Base-by-base conservation (phyloP, 2,329 filamentous ascomycete genomes). In the Pseudogymnoascus sp. region DNA sequence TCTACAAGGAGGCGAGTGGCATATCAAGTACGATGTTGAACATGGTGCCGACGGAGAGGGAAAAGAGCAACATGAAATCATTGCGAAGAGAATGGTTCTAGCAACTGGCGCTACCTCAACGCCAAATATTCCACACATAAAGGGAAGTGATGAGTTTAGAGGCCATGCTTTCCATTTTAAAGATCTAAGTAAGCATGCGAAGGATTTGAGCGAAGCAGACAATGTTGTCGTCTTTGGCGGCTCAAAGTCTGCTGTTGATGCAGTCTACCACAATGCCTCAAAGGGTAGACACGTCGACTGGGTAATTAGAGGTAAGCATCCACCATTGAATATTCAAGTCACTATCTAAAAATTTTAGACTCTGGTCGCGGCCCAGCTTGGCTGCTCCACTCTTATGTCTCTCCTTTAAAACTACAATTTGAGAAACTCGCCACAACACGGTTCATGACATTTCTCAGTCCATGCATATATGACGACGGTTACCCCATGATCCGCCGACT, bases 391-490 rank as follows among this genome's bases (percentile, higher is more conserved):
- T 16, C 29, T 42, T 61, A 12, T 5, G 59, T 61, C 59, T 39
- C 59, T 6, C 59, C 59, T 7, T 18, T 61, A n/a, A 61, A 61
- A 21, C 5, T 80, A 62, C 84, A 83, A 80, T 75, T 90, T 0
- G 87, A 90, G 73, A 83, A 86, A 68, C 79, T 90, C 3, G 80
- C 87, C 6, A 81, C 82, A 39, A 87, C 83, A 0, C 85, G 89
- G 0, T 79, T 88, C 67, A 75, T 91, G 63, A 87, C 84, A 1
- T 91, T 86, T 84, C 85, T 91, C 74, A 87, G 83, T 60, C 88
- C 89, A 0, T 91, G 88, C 71, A 80, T 87, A 14, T 92, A 86
- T 85, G 81, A 80, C 1, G 85, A 84, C 68, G 86, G 85, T 1
- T 86, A 80, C 66, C 75, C 78, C 14, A 76, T 74, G 14, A 75